A percentile compares a stretch with the other conserved stretches of the same genome.
Evolutionary conservation across 2,329 filamentous ascomycete genomes (phyloP).

Genomic region (Orbilia javanica): DNA sequence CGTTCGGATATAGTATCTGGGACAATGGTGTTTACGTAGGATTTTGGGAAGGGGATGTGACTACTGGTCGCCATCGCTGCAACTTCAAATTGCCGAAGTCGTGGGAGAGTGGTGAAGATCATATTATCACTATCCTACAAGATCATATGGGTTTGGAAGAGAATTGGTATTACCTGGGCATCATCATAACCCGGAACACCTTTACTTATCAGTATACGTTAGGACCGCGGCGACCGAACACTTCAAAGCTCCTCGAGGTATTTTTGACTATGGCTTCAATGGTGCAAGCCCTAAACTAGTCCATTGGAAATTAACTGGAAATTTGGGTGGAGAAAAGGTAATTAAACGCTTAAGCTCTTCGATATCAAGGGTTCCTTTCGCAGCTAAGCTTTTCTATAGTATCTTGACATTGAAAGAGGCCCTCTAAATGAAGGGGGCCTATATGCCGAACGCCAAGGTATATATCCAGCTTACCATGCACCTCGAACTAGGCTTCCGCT

Average conservation of each 20-base stretch:
- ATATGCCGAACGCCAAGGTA: slow-evolving; percentile 70
- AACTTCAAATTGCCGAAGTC: slow-evolving; percentile 71
- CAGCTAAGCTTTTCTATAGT: slow-evolving; percentile 63
- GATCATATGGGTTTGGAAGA: slow-evolving; percentile 81
- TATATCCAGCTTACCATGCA: neutral
- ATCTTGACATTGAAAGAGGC: slow-evolving; percentile 72
- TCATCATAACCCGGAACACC: neutral
- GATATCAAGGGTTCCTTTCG: neutral
- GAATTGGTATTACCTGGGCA: slow-evolving; percentile 67
- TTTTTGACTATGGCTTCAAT: slow-evolving; percentile 72
- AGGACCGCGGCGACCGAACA: slow-evolving; percentile 70
- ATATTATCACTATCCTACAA: slow-evolving; percentile 77
- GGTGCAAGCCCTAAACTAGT: slow-evolving; percentile 67
- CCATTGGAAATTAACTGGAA: slow-evolving; percentile 77
- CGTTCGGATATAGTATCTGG: slow-evolving; percentile 77
- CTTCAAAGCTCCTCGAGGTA: slow-evolving; percentile 71
- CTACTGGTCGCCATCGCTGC: slow-evolving; percentile 68
- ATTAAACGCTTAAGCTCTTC: too few species aligned
- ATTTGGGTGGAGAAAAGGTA: slow-evolving; percentile 73
- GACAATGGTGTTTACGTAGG: slow-evolving; percentile 74
- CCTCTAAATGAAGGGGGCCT: slow-evolving; percentile 76
- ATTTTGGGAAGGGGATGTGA: slow-evolving; percentile 73
- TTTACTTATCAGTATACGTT: neutral
- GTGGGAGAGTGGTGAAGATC: slow-evolving; percentile 69
- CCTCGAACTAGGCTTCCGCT: neutral